phyloP scores from a whole-genome alignment of 495 filamentous ascomycete genomes.

The Talaromyces thailandensis region DNA sequence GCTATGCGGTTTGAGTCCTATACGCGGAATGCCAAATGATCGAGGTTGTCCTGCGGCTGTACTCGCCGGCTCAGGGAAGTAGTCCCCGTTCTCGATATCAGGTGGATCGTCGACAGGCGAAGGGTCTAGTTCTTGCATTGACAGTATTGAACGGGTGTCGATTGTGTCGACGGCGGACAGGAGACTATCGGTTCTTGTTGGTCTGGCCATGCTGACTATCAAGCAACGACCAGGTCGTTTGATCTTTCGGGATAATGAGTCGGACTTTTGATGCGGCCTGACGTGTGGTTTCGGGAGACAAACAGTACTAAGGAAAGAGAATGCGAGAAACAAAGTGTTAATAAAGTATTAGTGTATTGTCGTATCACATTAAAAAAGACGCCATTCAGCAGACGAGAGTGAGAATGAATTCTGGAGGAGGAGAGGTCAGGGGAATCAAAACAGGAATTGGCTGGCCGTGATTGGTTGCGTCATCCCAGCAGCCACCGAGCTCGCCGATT shows the following conservation, averaged over 20 bases:
- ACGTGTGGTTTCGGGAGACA: neutral
- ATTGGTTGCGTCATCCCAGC: neutral
- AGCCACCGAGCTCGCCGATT: neutral
- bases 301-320: neutral
- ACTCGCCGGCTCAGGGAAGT: constrained; percentile 34
- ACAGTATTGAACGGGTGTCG: constrained; percentile 43
- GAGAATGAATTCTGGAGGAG: neutral
- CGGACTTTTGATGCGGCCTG: neutral
- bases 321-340: neutral
- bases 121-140: constrained; percentile 72
- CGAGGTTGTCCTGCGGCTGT: neutral
- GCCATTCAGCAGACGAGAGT: neutral
- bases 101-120: constrained; percentile 61
- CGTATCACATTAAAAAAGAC: neutral
- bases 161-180: constrained; percentile 9
- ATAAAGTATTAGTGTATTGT: neutral
- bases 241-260: constrained; percentile 12
- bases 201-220: neutral
- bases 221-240: neutral
- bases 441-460: neutral
- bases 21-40: constrained; percentile 1
- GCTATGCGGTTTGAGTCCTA: constrained; percentile 52
- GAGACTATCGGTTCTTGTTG: neutral
- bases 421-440: neutral
- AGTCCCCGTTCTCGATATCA: constrained; percentile 45